These are phyloP conservation scores for Hypholoma fasciculare DNA, from an alignment of 768 basidiomycete genomes.

Conservation along the genomic window DNA sequence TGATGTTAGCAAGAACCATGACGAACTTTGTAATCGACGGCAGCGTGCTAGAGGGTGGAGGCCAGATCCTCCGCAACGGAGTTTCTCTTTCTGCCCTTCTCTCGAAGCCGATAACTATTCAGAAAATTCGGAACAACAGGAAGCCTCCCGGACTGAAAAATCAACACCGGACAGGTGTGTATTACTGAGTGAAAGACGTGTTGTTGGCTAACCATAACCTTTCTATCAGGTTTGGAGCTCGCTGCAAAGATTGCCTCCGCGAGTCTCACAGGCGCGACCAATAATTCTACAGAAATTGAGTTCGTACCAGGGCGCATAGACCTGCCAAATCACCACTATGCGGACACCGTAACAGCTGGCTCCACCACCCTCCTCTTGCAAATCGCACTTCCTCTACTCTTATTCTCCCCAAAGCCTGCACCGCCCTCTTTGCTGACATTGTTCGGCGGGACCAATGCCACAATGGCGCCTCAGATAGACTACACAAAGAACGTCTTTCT, in stretches of 20 bases:
- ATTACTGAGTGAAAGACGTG: conserved; percentile 7
- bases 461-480: conserved; percentile 73
- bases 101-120: conserved; percentile 55
- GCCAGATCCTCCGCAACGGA: conserved; percentile 72
- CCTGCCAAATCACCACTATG: conserved; percentile 38
- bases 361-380: conserved; percentile 74
- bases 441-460: conserved; percentile 73
- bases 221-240: conserved; percentile 56
- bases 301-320: conserved; percentile 53
- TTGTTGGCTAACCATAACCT: background rate
- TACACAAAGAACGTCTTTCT: conserved; percentile 66
- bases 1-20: conserved; percentile 22
- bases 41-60: conserved; percentile 61
- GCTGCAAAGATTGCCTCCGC: conserved; percentile 62
- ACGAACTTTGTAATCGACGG: conserved; percentile 39
- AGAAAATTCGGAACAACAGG: conserved; percentile 60
- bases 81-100: conserved; percentile 67
- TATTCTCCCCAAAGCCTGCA: conserved; percentile 45
- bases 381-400: conserved; percentile 65
- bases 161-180: conserved; percentile 77
- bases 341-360: conserved; percentile 62
- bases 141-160: conserved; percentile 65
- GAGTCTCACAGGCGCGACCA: conserved; percentile 50
- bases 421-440: conserved; percentile 51
- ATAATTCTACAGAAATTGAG: conserved; percentile 52